Percentiles rank a stretch among this genome's conserved stretches.
phyloP scores from a whole-genome alignment of 2,329 filamentous ascomycete genomes.

The Trichoderma gracile region DNA sequence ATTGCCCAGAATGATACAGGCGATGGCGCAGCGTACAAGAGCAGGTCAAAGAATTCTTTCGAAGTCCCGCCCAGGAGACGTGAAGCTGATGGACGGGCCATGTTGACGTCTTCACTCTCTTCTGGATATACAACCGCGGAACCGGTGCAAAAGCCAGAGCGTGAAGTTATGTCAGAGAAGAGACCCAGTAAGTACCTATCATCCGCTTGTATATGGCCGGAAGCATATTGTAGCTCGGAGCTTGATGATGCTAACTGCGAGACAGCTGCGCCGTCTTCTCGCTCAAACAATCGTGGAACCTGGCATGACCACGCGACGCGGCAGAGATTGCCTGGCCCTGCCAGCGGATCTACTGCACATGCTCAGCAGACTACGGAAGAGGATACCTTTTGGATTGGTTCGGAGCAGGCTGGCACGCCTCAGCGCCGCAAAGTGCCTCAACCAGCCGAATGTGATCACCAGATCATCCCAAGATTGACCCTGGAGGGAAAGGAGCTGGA shows the following conservation, averaged over 20 bases:
- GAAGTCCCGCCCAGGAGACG: background rate
- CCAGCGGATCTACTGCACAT: background rate
- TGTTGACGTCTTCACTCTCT: background rate
- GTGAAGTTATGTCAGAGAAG: background rate
- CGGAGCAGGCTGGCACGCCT: background rate
- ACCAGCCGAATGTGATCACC: background rate
- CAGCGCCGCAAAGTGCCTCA: background rate
- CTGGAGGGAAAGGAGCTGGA: background rate
- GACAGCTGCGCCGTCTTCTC: background rate
- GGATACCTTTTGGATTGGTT: conserved; percentile 1
- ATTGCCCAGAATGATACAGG: background rate
- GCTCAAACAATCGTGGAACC: background rate
- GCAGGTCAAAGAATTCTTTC: background rate
- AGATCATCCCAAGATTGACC: background rate
- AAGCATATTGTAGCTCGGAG: background rate
- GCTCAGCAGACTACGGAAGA: background rate
- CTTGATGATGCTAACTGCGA: background rate
- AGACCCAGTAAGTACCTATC: background rate
- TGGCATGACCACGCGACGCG: background rate
- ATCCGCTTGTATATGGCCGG: no score
- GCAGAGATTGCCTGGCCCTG: background rate
- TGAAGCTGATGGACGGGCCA: background rate
- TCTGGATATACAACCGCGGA: conserved; percentile 1
- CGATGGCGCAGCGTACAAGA: background rate
- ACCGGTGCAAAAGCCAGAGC: background rate